Conservation (phyloP, 2,329 filamentous ascomycete genomes). For the Apiospora kogelbergensis region DNA sequence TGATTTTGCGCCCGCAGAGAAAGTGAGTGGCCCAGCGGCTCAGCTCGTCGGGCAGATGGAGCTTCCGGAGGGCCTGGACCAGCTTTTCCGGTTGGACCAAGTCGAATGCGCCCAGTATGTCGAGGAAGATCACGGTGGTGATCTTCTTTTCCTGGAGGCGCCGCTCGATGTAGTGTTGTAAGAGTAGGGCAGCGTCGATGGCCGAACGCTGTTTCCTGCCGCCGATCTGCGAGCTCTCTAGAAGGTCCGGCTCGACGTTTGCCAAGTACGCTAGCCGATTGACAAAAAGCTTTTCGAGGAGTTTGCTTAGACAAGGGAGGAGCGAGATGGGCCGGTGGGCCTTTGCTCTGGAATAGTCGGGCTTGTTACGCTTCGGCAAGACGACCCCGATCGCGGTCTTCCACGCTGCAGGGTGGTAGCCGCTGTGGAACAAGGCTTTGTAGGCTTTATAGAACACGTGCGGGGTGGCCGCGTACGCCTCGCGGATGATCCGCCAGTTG, state of each 20-base stretch:
- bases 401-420: not conserved
- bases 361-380: not conserved
- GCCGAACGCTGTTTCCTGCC: not conserved
- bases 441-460: no score
- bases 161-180: no score
- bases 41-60: not conserved
- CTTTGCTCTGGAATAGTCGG: not conserved
- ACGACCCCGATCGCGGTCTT: not conserved
- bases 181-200: not conserved
- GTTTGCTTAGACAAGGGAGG: not conserved
- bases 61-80: not conserved
- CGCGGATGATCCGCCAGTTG: not conserved
- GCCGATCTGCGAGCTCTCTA: not conserved
- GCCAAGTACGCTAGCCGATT: not conserved
- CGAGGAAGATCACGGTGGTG: not conserved
- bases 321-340: slow-evolving; percentile 1
- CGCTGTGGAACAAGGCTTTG: not conserved
- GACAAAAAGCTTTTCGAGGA: not conserved
- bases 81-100: not conserved
- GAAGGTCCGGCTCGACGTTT: not conserved
- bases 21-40: not conserved
- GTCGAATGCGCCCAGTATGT: not conserved
- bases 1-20: not conserved
- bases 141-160: no score
- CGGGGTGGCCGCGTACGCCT: not conserved